Conservation (phyloP, 2,329 filamentous ascomycete genomes). For the Aspergillus sp. region DNA sequence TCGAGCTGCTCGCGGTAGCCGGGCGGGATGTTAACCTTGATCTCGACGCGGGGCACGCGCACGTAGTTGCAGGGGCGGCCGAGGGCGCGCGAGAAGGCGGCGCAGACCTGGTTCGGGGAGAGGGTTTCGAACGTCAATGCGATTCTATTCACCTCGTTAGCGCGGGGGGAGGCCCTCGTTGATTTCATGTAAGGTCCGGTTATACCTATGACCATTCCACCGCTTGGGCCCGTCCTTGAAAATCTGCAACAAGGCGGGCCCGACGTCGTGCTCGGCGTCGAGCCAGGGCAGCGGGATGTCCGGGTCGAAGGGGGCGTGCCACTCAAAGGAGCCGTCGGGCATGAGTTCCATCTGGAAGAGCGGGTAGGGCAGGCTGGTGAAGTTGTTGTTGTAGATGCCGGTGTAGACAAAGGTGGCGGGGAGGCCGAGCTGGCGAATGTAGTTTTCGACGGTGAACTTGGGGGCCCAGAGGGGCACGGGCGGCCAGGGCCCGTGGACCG, state of each 20-base stretch:
- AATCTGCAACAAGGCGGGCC: slow-evolving; percentile 85
- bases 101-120: slow-evolving; percentile 77
- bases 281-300: slow-evolving; percentile 89
- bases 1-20: slow-evolving; percentile 89
- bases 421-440: slow-evolving; percentile 77
- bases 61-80: slow-evolving; percentile 76
- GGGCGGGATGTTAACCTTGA: slow-evolving; percentile 80
- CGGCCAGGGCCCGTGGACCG: slow-evolving; percentile 77
- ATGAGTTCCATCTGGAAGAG: slow-evolving; percentile 93
- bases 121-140: slow-evolving; percentile 89
- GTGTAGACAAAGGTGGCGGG: slow-evolving; percentile 93
- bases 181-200: too few species aligned
- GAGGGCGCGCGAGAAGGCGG: slow-evolving; percentile 75
- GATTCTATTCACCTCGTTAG: slow-evolving; percentile 56
- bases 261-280: slow-evolving; percentile 93
- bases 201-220: slow-evolving; percentile 76
- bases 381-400: slow-evolving; percentile 99
- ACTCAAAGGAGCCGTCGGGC: slow-evolving; percentile 79
- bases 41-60: slow-evolving; percentile 69
- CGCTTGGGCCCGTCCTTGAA: slow-evolving; percentile 89
- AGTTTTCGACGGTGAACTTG: slow-evolving; percentile 91
- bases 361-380: slow-evolving; percentile 87
- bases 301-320: slow-evolving; percentile 92
- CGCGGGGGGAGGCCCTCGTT: neutral
- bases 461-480: slow-evolving; percentile 85